Percentiles rank a stretch among this genome's conserved stretches.
phyloP scores from a whole-genome alignment of 306 rosid genomes.

The Fragaria vesca region DNA sequence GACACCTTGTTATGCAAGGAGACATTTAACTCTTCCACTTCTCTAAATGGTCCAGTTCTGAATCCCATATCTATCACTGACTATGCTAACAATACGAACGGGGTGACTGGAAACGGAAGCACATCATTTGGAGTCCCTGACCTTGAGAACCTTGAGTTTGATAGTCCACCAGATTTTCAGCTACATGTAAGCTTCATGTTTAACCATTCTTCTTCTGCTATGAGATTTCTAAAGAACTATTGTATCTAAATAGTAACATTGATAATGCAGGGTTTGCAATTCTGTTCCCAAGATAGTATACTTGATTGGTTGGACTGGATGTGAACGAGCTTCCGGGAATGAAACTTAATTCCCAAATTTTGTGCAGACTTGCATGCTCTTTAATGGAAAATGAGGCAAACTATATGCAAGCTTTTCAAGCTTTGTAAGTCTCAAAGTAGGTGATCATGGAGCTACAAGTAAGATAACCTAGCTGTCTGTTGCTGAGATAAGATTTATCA shows the following conservation, averaged over 20 bases:
- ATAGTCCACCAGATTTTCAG: conserved; percentile 73
- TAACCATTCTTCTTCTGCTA: conserved; percentile 14
- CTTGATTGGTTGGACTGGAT: conserved; percentile 55
- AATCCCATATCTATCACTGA: conserved; percentile 23
- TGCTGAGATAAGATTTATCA: conserved; percentile 8
- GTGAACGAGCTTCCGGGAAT: conserved; percentile 28
- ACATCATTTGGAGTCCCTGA: conserved; percentile 44
- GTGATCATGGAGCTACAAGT: neutral
- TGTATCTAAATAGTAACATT: conserved; percentile 17
- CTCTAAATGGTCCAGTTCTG: conserved; percentile 23
- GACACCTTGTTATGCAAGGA: conserved; percentile 72
- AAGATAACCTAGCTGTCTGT: neutral
- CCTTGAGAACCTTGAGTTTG: conserved; percentile 65
- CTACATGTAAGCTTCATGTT: conserved; percentile 51
- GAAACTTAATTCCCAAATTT: conserved; percentile 24
- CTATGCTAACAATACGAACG: conserved; percentile 14
- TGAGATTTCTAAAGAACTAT: conserved; percentile 8
- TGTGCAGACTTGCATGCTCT: neutral
- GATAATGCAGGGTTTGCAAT: conserved; percentile 55
- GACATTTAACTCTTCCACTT: conserved; percentile 39
- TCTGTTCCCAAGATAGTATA: conserved; percentile 67
- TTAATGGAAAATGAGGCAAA: too few relatives aligned
- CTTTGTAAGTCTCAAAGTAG: neutral
- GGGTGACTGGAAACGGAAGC: conserved; percentile 25
- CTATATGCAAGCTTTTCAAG: neutral